phyloP scores from a whole-genome alignment of 176 grass and related monocot genomes.

The Oryza brachyantha region DNA sequence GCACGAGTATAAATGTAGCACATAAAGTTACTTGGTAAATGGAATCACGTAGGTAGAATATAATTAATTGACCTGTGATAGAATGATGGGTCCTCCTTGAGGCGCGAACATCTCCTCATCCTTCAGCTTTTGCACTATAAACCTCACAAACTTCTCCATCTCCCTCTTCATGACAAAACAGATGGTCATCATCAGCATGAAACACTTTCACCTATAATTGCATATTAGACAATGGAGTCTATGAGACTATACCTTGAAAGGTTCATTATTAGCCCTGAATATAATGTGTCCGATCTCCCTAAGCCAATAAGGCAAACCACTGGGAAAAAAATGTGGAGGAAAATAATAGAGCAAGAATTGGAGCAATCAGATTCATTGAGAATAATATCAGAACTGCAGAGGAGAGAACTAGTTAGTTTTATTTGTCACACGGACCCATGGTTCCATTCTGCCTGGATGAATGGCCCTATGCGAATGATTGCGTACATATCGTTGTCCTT shows the following conservation, averaged over 20 bases:
- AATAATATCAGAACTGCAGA: background rate
- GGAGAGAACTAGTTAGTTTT: background rate
- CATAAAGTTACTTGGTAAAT: conserved; percentile 19
- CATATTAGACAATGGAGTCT: conserved; percentile 4
- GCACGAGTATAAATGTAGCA: background rate
- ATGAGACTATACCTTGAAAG: conserved; percentile 66
- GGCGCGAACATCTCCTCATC: conserved; percentile 54
- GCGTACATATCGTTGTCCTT: conserved; percentile 56
- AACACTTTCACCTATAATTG: background rate
- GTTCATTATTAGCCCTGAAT: conserved; percentile 76
- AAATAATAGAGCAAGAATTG: background rate
- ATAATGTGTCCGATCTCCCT: conserved; percentile 63
- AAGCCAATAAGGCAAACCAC: conserved; percentile 86
- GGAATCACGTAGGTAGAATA: background rate
- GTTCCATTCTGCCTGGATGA: conserved; percentile 90
- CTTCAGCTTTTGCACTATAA: conserved; percentile 73
- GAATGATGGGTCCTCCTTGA: conserved; percentile 81
- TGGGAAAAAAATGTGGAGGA: conserved; percentile 19
- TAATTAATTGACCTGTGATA: conserved; percentile 62
- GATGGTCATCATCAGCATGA: background rate
- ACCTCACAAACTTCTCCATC: conserved; percentile 79
- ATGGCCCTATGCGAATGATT: conserved; percentile 64
- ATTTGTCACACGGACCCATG: conserved; percentile 54
- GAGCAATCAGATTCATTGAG: conserved; percentile 16
- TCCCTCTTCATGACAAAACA: conserved; percentile 42